phyloP scores from a whole-genome alignment of 1,284 basidiomycete species.

The Trichosporon inkin region DNA sequence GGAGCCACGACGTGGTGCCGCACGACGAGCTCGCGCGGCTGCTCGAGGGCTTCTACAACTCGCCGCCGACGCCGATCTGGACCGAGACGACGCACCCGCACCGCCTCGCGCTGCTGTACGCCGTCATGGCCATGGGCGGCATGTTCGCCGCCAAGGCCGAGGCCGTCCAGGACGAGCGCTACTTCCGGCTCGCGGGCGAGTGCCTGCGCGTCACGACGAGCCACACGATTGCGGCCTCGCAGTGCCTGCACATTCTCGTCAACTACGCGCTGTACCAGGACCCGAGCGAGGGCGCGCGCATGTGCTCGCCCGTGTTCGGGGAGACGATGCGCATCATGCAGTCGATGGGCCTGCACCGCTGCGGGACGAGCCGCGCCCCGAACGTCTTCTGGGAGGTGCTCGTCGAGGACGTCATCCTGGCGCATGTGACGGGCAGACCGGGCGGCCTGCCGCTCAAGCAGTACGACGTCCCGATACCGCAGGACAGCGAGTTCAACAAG shows the following conservation, averaged over 20 bases:
- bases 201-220: constrained; percentile 3
- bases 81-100: constrained; percentile 9
- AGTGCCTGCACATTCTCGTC: constrained; percentile 2
- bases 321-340: constrained; percentile 6
- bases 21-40: constrained; percentile 6
- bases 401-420: not conserved
- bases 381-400: constrained; percentile 6
- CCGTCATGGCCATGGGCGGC: constrained; percentile 6
- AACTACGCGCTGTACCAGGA: not conserved
- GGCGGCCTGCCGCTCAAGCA: not conserved
- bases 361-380: not conserved
- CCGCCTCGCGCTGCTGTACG: constrained; percentile 6
- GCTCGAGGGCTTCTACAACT: constrained; percentile 5
- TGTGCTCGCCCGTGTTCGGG: constrained; percentile 1
- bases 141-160: constrained; percentile 1
- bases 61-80: constrained; percentile 1
- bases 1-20: not conserved
- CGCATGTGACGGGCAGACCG: not conserved
- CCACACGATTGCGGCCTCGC: not conserved
- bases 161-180: not conserved
- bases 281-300: not conserved
- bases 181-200: constrained; percentile 6
- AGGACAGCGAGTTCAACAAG: constrained; percentile 9
- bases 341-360: constrained; percentile 1
- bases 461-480: not conserved